Evolutionary conservation across 179 eudicot species (phyloP).

Genomic region (Silene coronaria): DNA sequence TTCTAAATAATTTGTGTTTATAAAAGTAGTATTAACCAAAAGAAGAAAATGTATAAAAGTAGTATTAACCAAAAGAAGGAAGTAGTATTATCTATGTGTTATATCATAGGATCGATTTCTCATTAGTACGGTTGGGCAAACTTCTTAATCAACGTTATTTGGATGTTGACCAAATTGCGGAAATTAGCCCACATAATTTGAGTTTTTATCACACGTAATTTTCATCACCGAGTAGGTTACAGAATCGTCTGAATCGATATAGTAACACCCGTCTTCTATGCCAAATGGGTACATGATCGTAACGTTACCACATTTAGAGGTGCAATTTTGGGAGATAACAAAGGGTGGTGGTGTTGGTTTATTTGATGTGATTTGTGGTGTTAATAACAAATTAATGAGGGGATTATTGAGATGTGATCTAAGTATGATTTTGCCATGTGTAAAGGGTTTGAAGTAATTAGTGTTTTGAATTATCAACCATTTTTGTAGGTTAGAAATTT

Average conservation of each 20-base stretch:
- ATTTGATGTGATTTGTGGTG: background rate
- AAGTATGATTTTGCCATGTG: background rate
- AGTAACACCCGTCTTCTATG: constrained; percentile 19
- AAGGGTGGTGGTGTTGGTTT: background rate
- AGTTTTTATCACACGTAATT: background rate
- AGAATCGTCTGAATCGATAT: background rate
- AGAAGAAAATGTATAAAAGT: too few relatives aligned
- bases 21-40: too few relatives aligned
- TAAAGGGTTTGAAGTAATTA: background rate
- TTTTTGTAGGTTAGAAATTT: too few relatives aligned
- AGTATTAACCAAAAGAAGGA: too few relatives aligned
- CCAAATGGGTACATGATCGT: constrained; percentile 29
- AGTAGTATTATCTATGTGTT: too few relatives aligned
- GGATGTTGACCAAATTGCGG: background rate
- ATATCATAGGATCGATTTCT: too few relatives aligned
- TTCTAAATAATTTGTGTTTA: too few relatives aligned
- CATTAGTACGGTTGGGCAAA: too few relatives aligned
- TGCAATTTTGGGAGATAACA: constrained; percentile 1
- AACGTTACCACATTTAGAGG: constrained; percentile 8
- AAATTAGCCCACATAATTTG: too few relatives aligned
- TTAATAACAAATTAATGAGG: background rate
- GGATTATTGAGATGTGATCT: background rate
- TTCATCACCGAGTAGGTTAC: background rate
- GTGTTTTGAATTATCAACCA: background rate
- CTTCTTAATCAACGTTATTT: too few relatives aligned